These are phyloP conservation scores for Sorghum bicolor DNA, from an alignment of 176 grass and related monocot species.

Conservation along the genomic window Sorghum_bicolor_NCBIv3 NC_012870.2:1267001-1267500, in stretches of 20 bases:
- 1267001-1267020: no score
- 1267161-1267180: not conserved
- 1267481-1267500: not conserved
- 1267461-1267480: not conserved
- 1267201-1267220: not conserved
- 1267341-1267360: not conserved
- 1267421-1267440: not conserved
- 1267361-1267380: not conserved
- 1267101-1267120: not conserved
- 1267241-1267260: constrained; percentile 18
- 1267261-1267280: constrained; percentile 1
- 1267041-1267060: not conserved
- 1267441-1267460: not conserved
- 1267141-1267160: not conserved
- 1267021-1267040: no score
- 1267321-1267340: not conserved
- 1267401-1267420: not conserved
- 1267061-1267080: no score
- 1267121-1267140: no score
- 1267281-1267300: constrained; percentile 16
- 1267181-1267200: not conserved
- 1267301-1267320: not conserved
- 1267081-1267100: not conserved
- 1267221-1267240: not conserved
- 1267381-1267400: no score